These are phyloP conservation scores for Tolypocladium endophyticum DNA, from an alignment of 2,329 filamentous ascomycete species.

Conservation along the genomic window DNA sequence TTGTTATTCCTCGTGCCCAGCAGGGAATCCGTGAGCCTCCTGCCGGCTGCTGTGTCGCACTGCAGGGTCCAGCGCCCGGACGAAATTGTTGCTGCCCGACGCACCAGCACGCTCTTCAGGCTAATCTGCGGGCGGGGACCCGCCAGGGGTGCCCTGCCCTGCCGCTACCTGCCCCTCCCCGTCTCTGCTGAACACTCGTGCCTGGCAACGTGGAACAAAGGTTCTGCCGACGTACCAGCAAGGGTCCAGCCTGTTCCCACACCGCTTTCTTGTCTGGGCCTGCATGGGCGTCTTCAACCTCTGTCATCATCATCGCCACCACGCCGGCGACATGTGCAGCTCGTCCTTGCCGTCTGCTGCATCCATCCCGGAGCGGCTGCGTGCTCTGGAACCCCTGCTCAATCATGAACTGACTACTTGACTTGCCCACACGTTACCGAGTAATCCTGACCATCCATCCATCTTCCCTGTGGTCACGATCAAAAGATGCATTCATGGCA, in stretches of 20 bases:
- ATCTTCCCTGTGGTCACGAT: too few relatives aligned
- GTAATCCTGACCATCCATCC: too few relatives aligned
- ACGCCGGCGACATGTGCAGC: too few relatives aligned
- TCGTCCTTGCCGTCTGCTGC: too few relatives aligned
- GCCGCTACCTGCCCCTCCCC: too few relatives aligned
- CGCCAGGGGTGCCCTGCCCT: not conserved
- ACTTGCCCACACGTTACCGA: too few relatives aligned
- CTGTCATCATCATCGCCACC: not conserved
- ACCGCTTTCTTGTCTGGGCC: not conserved
- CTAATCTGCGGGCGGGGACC: not conserved
- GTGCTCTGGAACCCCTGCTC: too few relatives aligned
- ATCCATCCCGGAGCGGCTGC: too few relatives aligned
- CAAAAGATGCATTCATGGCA: too few relatives aligned
- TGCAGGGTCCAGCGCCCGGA: not conserved
- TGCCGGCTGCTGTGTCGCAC: not conserved
- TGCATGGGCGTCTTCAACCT: not conserved
- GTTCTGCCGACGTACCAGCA: not conserved
- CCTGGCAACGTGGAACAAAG: not conserved
- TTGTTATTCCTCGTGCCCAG: not conserved
- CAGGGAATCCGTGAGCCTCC: not conserved
- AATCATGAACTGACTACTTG: too few relatives aligned
- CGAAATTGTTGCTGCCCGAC: not conserved
- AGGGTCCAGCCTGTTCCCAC: not conserved
- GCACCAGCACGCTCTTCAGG: not conserved
- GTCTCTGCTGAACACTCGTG: not conserved